Evolutionary conservation across 2,329 filamentous ascomycete species (phyloP).

Genomic region (Xylaria digitata): DNA sequence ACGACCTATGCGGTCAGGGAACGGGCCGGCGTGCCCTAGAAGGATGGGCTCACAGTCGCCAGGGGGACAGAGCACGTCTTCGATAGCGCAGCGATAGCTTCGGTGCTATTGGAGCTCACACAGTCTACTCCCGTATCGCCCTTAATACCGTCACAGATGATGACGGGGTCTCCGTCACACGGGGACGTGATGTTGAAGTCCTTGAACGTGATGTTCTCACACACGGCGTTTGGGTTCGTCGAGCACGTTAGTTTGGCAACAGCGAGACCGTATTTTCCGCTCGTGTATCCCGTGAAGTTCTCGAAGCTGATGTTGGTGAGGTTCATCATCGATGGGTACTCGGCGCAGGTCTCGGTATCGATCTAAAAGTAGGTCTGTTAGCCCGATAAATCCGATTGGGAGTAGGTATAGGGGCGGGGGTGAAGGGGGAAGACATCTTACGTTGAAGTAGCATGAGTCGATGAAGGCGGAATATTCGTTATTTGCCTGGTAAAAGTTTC

Average conservation of each 20-base stretch:
- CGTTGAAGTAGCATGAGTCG: conserved; percentile 72
- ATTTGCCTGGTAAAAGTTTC: conserved; percentile 67
- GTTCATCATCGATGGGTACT: conserved; percentile 67
- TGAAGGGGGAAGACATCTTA: conserved; percentile 47
- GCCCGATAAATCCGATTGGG: not conserved
- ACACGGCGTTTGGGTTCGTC: conserved; percentile 63
- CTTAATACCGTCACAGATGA: conserved; percentile 63
- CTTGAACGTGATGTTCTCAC: conserved; percentile 65
- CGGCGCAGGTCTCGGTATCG: conserved; percentile 60
- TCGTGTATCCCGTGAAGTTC: conserved; percentile 68
- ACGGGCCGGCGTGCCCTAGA: conserved; percentile 1
- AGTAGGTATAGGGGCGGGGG: not conserved
- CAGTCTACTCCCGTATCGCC: conserved; percentile 53
- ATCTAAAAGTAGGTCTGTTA: conserved; percentile 44
- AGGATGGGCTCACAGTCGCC: conserved; percentile 40
- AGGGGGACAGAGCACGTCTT: conserved; percentile 49
- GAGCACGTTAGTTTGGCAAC: conserved; percentile 68
- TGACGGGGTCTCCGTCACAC: conserved; percentile 54
- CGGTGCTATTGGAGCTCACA: conserved; percentile 51
- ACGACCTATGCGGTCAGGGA: not conserved
- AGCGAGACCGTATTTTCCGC: conserved; percentile 65
- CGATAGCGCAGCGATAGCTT: conserved; percentile 49
- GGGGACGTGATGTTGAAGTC: conserved; percentile 67
- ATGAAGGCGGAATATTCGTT: conserved; percentile 68
- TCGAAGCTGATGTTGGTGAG: conserved; percentile 69